Conservation (phyloP, 1,284 basidiomycete species). For the Ceratobasidium sp. region DNA sequence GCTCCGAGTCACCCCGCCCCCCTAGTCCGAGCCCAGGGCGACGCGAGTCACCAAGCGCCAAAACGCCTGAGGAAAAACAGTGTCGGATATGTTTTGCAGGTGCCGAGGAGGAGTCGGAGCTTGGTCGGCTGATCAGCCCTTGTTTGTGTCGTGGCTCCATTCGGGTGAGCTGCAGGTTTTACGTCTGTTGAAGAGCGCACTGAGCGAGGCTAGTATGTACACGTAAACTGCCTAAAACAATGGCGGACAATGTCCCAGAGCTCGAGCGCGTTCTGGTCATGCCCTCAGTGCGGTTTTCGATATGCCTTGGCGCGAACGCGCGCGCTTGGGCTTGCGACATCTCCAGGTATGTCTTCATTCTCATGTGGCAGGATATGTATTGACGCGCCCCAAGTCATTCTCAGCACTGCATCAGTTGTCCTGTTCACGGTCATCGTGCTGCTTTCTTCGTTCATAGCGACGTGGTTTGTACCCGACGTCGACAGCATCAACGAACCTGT, state of each 20-base stretch:
- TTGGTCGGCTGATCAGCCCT: constrained; percentile 74
- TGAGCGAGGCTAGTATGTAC: constrained; percentile 63
- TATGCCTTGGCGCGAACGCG: constrained; percentile 74
- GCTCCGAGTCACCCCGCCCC: constrained; percentile 22
- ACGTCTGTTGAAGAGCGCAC: constrained; percentile 36
- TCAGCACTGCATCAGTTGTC: constrained; percentile 67
- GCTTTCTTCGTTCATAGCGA: constrained; percentile 72
- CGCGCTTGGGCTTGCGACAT: constrained; percentile 71
- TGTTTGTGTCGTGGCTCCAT: constrained; percentile 82
- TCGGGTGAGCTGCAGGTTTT: constrained; percentile 59
- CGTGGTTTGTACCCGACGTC: constrained; percentile 64
- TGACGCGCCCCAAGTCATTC: constrained; percentile 58
- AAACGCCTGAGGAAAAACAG: constrained; percentile 41
- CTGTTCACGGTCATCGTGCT: constrained; percentile 72
- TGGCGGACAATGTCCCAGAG: constrained; percentile 70
- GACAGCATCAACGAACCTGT: constrained; percentile 50
- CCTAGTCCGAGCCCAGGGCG: constrained; percentile 2
- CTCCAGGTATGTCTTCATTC: constrained; percentile 61
- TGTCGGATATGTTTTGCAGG: constrained; percentile 79
- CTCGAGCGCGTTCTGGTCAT: constrained; percentile 69
- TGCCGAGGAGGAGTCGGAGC: constrained; percentile 57
- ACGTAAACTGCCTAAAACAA: constrained; percentile 73
- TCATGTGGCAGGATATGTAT: background rate
- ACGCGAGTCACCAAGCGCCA: constrained; percentile 19
- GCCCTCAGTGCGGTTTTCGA: constrained; percentile 75